These are phyloP conservation scores for Amoebophrya sp. DNA, from an alignment of 169 alveolate genomes.

Conservation along the genomic window DNA sequence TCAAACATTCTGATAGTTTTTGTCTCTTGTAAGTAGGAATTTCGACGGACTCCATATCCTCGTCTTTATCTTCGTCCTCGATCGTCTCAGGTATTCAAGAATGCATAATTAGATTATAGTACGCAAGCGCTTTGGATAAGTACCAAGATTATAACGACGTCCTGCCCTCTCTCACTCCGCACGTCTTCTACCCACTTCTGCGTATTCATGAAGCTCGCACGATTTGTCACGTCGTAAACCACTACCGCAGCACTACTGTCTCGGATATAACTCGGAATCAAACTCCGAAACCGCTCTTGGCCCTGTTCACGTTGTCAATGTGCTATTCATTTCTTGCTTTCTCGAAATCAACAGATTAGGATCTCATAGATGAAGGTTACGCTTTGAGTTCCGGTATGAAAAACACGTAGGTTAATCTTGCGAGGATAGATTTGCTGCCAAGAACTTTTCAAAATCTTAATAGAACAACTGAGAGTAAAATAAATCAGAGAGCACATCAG, in stretches of 20 bases:
- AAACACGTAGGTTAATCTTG: neutral
- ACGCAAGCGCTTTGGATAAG: too few species aligned
- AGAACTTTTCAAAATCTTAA: too few species aligned
- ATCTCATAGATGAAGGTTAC: neutral
- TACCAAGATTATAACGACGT: slow-evolving; percentile 82
- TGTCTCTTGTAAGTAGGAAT: too few species aligned
- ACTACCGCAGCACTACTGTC: slow-evolving; percentile 94
- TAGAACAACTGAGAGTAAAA: too few species aligned
- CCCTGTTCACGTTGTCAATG: too few species aligned
- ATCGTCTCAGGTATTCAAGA: too few species aligned
- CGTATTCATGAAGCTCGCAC: slow-evolving; percentile 72
- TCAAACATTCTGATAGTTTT: too few species aligned
- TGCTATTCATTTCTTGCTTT: slow-evolving; percentile 56
- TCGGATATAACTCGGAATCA: slow-evolving; percentile 85
- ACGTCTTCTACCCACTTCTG: slow-evolving; percentile 91
- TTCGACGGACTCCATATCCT: too few species aligned
- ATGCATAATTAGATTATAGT: too few species aligned
- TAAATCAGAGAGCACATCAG: too few species aligned
- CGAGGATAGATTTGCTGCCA: too few species aligned
- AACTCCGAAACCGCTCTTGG: slow-evolving; percentile 89
- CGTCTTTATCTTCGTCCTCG: too few species aligned
- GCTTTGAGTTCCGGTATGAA: neutral
- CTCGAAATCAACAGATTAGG: neutral
- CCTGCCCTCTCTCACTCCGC: slow-evolving; percentile 81
- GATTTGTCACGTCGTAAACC: slow-evolving; percentile 86